Conservation (phyloP, 2,329 filamentous ascomycete species). For the Alternaria burnsii region DNA sequence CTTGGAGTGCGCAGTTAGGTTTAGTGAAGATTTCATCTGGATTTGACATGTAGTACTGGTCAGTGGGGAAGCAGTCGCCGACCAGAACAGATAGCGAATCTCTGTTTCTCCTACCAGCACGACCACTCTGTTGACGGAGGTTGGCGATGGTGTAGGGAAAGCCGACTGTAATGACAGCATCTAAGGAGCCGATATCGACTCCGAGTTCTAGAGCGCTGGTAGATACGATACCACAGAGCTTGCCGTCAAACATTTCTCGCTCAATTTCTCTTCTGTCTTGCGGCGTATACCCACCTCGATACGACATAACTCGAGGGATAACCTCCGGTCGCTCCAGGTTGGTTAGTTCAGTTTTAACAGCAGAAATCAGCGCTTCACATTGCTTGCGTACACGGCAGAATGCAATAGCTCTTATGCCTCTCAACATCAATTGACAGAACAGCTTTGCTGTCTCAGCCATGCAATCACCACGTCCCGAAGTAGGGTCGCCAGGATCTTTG, state of each 20-base stretch:
- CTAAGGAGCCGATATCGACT: slow-evolving; percentile 92
- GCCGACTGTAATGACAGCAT: slow-evolving; percentile 91
- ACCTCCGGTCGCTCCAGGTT: slow-evolving; percentile 78
- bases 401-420: slow-evolving; percentile 89
- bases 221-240: slow-evolving; percentile 89
- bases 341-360: slow-evolving; percentile 80
- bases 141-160: slow-evolving; percentile 98
- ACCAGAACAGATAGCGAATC: slow-evolving; percentile 91
- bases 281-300: slow-evolving; percentile 92
- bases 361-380: slow-evolving; percentile 83
- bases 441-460: slow-evolving; percentile 87
- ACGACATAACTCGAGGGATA: slow-evolving; percentile 86
- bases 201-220: slow-evolving; percentile 93
- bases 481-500: slow-evolving; percentile 86
- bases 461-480: slow-evolving; percentile 83
- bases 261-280: slow-evolving; percentile 90
- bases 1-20: slow-evolving; percentile 86
- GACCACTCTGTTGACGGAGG: slow-evolving; percentile 90
- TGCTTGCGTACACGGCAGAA: slow-evolving; percentile 90
- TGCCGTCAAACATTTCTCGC: slow-evolving; percentile 95
- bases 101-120: slow-evolving; percentile 89
- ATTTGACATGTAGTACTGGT: slow-evolving; percentile 97
- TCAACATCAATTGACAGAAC: slow-evolving; percentile 87
- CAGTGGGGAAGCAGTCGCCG: slow-evolving; percentile 86
- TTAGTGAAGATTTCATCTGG: slow-evolving; percentile 92